Base-by-base conservation (phyloP, 2,329 filamentous ascomycete genomes). In the Pyricularia sp. region DNA sequence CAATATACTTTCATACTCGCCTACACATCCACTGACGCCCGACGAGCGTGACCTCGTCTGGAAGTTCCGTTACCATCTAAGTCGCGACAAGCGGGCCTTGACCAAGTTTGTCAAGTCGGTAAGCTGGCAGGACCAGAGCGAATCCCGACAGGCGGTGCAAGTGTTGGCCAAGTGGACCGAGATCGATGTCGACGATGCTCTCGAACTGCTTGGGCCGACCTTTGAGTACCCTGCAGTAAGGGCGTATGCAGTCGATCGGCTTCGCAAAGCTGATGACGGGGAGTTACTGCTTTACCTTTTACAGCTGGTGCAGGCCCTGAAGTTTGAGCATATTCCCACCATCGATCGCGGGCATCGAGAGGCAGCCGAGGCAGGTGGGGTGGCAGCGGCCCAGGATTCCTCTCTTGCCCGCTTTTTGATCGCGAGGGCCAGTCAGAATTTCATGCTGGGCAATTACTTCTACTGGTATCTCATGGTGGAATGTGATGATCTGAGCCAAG, bases 391-490 rank as follows among this genome's bases (percentile, higher is more conserved):
- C 0, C 85, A 88, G 65, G 91, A 95, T 74, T 97, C 94, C 0
- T 97, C 94, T 0, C 82, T 99, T 6, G 94, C 94, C 2, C 88
- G 87, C 28, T 99, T 99, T 76, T 83, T 99, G 3, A 95, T 99
- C 69, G 88, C 91, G 1, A 88, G 95, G 50, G 96, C 95, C 3
- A 91, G 92, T 17, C 88, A 90, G 71, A 98, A 97, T 75, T 92
- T 97, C 75, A 90, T 91, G 70, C 85, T 99, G 1, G 95, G 94
- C 33, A 99, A 97, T 77, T 97, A 96, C 79, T 88, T 99, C 68
- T 92, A 97, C 78, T 99, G 95, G 95, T 99, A 98, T 78, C 84
- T 99, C 2, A 97, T 97, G 89, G 95, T 99, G 1, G 96, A 99
- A 79, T 96, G 94, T 73, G 93, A 96, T 73, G 94, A 97, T 77